These are phyloP conservation scores for Aspergillus terreus DNA, from an alignment of 2,329 filamentous ascomycete genomes.

Conservation along the genomic window DNA sequence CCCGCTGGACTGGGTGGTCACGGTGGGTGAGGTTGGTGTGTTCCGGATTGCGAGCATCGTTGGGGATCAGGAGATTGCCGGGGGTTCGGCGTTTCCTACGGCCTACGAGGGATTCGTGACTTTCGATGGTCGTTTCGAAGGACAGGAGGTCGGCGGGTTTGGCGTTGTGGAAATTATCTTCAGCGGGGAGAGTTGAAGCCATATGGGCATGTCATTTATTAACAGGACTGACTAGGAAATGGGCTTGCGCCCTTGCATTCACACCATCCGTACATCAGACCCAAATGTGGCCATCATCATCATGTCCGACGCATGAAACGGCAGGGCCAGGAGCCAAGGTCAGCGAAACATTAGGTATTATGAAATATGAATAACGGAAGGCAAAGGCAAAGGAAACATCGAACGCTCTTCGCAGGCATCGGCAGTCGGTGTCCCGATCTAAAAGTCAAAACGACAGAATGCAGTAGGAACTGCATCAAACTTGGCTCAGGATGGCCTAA, in stretches of 20 bases:
- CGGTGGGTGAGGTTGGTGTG: too few species aligned
- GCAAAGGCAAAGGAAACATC: not conserved
- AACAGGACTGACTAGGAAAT: too few species aligned
- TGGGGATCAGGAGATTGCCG: too few species aligned
- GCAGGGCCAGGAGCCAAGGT: not conserved
- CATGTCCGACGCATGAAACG: not conserved
- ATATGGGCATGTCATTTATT: too few species aligned
- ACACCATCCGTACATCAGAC: not conserved
- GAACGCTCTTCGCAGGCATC: not conserved
- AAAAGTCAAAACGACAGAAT: not conserved
- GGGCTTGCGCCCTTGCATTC: too few species aligned
- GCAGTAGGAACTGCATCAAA: not conserved
- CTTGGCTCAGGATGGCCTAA: not conserved
- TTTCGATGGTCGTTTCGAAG: too few species aligned
- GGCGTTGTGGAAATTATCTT: too few species aligned
- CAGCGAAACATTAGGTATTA: not conserved
- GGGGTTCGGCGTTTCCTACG: too few species aligned
- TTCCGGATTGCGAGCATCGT: too few species aligned
- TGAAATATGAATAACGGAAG: not conserved
- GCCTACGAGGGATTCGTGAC: too few species aligned
- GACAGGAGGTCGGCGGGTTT: too few species aligned
- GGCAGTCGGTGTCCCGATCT: not conserved
- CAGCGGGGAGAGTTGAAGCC: not conserved
- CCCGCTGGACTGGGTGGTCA: too few species aligned
- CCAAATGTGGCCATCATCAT: not conserved